Base-by-base conservation (phyloP, 176 grass and related monocot genomes). In the Musa itinerans region DNA sequence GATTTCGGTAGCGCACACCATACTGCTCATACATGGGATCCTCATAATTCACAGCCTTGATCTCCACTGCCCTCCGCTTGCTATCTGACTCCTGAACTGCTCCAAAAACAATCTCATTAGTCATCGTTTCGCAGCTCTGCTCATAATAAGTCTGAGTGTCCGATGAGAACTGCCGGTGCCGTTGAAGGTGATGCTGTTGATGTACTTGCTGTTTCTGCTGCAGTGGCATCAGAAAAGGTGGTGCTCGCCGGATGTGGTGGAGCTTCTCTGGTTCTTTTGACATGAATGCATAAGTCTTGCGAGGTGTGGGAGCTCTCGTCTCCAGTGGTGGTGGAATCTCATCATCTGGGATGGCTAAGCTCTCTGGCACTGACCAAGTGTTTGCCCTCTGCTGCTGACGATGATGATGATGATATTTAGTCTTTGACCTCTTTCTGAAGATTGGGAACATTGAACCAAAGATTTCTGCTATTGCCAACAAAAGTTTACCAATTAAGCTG, bases 41-140 rank as follows among this genome's bases (percentile, higher is more conserved):
- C 0, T 79, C 86, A 61, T 89, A 81, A 79, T 87, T 93, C 73
- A 88, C 63, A 34, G 78, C 69, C 81, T 83, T 86, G 65, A 76
- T 87, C 65, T 92, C 87, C 80, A 84, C 82, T 48, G 74, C 43
- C 11, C 68, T 73, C 24, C 78, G 80, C 57, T 77, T 82, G 34
- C 53, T 83, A 66, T 87, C 88, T 1, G 57, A 84, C 74, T 98
- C 84, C 76, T 98, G 90, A 69, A 98, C 90, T 2, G 94, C 88
- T 48, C 94, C 94, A 14, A 98, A 98, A 70, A 93, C 86, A 43
- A 91, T 86, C 84, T 98, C 86, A 1, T 93, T 98, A 43, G 34
- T 43, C 1, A 79, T 84, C 16, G 78, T 84, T 65, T 89, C 86
- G 12, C 82, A 87, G 84, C 84, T 89, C 11, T 83, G 86, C 82